Base-by-base conservation (phyloP, 2,329 filamentous ascomycete species). In the Fusarium penzigii region DNA sequence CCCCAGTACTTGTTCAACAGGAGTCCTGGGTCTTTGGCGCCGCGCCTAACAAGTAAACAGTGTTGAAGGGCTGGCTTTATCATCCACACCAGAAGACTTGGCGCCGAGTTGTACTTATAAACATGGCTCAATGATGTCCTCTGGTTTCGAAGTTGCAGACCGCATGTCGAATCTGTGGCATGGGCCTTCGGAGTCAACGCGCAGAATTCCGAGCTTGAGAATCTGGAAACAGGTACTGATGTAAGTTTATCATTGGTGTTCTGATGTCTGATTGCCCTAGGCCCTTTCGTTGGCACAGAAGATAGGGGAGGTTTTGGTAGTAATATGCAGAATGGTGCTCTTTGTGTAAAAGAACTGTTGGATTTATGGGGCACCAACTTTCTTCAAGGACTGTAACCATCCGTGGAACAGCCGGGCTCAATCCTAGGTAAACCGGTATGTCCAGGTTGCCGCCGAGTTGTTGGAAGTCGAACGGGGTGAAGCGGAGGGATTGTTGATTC, bases 231-330 rank as follows among this genome's bases (percentile, higher is more conserved):
- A 44, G 43, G 10, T 9, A 20, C 29, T 16, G 11, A 36, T 44
- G 43, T 44, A 44, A 34, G 34, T 44, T 34, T 14, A 44, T 44
- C n/a, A 34, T 17, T 34, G 43, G 43, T 29, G 43, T 44, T 34
- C 14, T 16, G 29, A 44, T 6, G 43, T 38, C 34, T 36, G 8
- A 34, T 17, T 17, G 38, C 29, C 43, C 20, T 29, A 36, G 43
- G 43, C 43, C n/a, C 20, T n/a, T 13, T 34, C 43, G 43, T 44
- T 44, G 43, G n/a, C 17, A 17, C 29, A 12, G 29, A 44, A 36
- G 29, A 29, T 36, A 34, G 7, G 12, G 43, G 29, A 44, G 43
- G 43, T 44, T 44, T 44, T 17, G 29, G 29, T 44, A 36, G 25
- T 36, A 44, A 34, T 44, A 16, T 44, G 43, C 13, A 34, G 29